Evolutionary conservation across 1,139 yeast genomes (phyloP).

Genomic region (Spencermartinsiella ligniputridi): DNA sequence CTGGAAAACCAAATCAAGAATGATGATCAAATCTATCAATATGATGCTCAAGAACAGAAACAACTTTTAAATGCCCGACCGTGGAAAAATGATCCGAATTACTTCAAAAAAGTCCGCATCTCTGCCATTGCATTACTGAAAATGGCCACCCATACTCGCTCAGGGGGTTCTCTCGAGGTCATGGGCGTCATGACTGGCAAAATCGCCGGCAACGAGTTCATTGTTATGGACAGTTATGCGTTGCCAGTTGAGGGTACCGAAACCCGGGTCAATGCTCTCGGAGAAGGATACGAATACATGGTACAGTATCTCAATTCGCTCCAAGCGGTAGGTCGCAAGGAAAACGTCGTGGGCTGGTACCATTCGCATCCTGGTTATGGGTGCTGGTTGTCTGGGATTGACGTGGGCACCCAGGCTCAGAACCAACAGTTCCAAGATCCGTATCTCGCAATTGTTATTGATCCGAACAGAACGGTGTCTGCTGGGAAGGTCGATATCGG

Average conservation of each 20-base stretch:
- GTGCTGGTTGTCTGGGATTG: slow-evolving; percentile 91
- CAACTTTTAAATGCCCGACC: slow-evolving; percentile 34
- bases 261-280: slow-evolving; percentile 90
- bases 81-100: slow-evolving; percentile 50
- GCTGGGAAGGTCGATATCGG: slow-evolving; percentile 80
- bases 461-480: slow-evolving; percentile 65
- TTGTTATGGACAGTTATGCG: slow-evolving; percentile 78
- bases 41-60: slow-evolving; percentile 30
- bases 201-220: slow-evolving; percentile 51
- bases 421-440: slow-evolving; percentile 91
- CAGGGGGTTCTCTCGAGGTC: slow-evolving; percentile 86
- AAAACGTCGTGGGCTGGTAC: slow-evolving; percentile 76
- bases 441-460: slow-evolving; percentile 81
- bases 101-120: slow-evolving; percentile 61
- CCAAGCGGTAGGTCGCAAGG: slow-evolving; percentile 48
- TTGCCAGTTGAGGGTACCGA: slow-evolving; percentile 96
- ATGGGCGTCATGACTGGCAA: slow-evolving; percentile 95
- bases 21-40: slow-evolving; percentile 29
- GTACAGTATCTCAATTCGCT: slow-evolving; percentile 68
- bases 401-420: slow-evolving; percentile 77
- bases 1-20: slow-evolving; percentile 29
- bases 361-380: slow-evolving; percentile 99
- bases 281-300: slow-evolving; percentile 94
- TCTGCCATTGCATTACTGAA: slow-evolving; percentile 74
- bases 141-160: slow-evolving; percentile 76